These are phyloP conservation scores for Suillus variegatus DNA, from an alignment of 768 basidiomycete species.

Conservation along the genomic window DNA sequence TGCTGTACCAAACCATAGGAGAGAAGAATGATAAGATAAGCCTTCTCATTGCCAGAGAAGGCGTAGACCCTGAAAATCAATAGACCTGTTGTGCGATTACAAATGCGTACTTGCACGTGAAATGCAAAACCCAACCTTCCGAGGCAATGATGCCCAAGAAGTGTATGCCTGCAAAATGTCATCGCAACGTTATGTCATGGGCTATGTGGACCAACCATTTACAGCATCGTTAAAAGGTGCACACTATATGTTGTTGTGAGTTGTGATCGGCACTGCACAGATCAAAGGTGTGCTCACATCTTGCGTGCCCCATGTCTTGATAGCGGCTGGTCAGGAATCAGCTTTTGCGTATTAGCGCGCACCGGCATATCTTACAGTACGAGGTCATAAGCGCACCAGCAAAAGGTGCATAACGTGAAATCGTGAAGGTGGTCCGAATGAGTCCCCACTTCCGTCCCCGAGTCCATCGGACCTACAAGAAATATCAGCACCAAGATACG, in stretches of 20 bases:
- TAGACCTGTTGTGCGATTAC: not conserved
- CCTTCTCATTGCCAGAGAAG: not conserved
- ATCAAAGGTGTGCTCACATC: not conserved
- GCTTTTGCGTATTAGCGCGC: not conserved
- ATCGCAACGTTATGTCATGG: not conserved
- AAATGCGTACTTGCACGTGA: not conserved
- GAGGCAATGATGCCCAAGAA: constrained; percentile 1
- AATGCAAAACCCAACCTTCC: not conserved
- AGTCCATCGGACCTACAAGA: constrained; percentile 18
- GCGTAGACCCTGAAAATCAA: not conserved
- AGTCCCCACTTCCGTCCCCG: constrained; percentile 11
- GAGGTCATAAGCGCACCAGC: constrained; percentile 11
- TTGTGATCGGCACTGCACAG: not conserved
- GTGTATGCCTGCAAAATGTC: not conserved
- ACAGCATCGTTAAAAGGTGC: not conserved
- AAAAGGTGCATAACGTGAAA: constrained; percentile 10
- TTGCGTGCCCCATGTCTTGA: not conserved
- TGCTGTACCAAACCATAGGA: not conserved
- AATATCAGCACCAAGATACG: not conserved
- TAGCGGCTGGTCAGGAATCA: not conserved
- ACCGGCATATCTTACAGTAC: not conserved
- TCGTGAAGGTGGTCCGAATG: not conserved
- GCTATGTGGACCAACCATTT: not conserved
- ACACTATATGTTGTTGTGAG: not conserved
- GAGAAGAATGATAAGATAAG: not conserved